These are phyloP conservation scores for Trichoderma sp. DNA, from an alignment of 2,329 filamentous ascomycete genomes.

Conservation along the genomic window DNA sequence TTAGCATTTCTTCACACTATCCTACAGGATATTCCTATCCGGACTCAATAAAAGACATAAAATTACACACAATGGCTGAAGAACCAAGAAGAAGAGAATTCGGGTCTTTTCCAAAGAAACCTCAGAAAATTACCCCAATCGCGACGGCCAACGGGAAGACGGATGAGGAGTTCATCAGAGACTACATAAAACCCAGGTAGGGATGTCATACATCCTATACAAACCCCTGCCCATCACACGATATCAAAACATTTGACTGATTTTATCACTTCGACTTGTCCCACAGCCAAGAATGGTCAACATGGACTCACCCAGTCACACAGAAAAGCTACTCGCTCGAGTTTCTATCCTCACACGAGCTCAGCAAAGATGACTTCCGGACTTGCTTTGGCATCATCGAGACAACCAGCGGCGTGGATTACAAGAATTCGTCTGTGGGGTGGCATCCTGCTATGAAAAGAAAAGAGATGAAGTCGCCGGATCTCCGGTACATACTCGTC, in stretches of 20 bases:
- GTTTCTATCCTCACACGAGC: conserved; percentile 39
- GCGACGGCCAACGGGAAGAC: conserved; percentile 47
- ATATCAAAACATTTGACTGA: background rate
- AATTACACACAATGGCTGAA: background rate
- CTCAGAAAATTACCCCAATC: conserved; percentile 36
- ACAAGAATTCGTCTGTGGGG: conserved; percentile 57
- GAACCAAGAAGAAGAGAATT: background rate
- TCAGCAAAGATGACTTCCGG: conserved; percentile 45
- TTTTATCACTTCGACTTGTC: too few relatives aligned
- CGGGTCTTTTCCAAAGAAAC: background rate
- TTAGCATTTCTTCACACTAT: background rate
- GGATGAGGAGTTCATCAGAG: conserved; percentile 47
- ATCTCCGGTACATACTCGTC: conserved; percentile 67
- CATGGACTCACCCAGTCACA: conserved; percentile 53
- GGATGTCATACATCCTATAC: background rate
- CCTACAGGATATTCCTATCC: background rate
- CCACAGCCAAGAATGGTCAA: conserved; percentile 28
- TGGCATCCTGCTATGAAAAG: conserved; percentile 63
- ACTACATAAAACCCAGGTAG: conserved; percentile 49
- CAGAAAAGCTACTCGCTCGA: conserved; percentile 41
- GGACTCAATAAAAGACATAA: background rate
- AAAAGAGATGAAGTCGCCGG: conserved; percentile 64
- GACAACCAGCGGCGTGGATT: conserved; percentile 61
- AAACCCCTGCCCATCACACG: background rate
- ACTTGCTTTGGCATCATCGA: conserved; percentile 58